phyloP scores from a whole-genome alignment of 805 yeast species.

The Ogataea siamensis region DNA sequence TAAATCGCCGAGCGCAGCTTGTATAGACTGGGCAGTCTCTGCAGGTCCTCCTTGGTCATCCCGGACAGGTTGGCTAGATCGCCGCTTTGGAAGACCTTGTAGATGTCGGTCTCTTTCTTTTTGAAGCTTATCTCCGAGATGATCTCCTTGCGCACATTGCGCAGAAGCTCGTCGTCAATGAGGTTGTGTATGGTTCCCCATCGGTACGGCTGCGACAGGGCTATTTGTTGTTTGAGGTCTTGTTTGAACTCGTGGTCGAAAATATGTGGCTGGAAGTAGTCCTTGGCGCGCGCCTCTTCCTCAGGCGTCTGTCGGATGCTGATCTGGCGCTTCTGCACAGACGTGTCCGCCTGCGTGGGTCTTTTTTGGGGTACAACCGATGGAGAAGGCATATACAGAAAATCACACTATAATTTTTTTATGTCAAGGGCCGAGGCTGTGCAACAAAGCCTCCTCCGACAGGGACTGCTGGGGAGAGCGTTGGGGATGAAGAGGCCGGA shows the following conservation, averaged over 20 bases:
- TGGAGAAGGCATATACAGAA: conserved; percentile 10
- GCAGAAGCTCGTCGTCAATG: conserved; percentile 70
- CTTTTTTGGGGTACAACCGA: conserved; percentile 14
- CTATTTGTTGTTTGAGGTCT: conserved; percentile 42
- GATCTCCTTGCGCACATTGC: conserved; percentile 83
- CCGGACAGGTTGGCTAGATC: conserved; percentile 92
- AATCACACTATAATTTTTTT: conserved; percentile 3
- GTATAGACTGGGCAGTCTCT: conserved; percentile 69
- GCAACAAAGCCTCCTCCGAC: not conserved
- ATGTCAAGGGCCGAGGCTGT: conserved; percentile 5
- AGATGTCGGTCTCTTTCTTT: conserved; percentile 94
- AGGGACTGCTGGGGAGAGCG: no score
- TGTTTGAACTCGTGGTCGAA: conserved; percentile 39
- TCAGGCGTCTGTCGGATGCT: conserved; percentile 34
- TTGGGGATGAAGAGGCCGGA: no score
- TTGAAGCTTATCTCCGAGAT: conserved; percentile 84
- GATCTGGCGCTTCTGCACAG: conserved; percentile 19
- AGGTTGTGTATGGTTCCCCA: conserved; percentile 84
- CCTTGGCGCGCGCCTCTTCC: conserved; percentile 33
- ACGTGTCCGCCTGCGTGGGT: not conserved
- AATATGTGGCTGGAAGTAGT: conserved; percentile 32
- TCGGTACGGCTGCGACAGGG: conserved; percentile 69
- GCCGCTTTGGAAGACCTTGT: conserved; percentile 86
- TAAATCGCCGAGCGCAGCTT: conserved; percentile 85
- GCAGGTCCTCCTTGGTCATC: conserved; percentile 69